Percentiles rank a stretch among this genome's conserved stretches.
phyloP scores from a whole-genome alignment of 78 protist species.

The Dictyostelium brefeldianum region DNA sequence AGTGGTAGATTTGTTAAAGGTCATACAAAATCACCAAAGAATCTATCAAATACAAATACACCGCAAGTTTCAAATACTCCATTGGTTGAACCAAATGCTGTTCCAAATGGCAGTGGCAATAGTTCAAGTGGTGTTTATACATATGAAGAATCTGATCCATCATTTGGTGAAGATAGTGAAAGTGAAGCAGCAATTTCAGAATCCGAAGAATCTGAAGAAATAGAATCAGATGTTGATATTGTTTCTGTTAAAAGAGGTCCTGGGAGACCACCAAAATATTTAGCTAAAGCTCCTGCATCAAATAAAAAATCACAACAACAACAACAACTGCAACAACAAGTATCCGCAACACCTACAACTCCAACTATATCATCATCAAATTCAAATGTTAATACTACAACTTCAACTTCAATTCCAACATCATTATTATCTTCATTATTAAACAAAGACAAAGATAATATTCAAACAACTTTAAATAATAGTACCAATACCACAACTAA shows the following conservation, averaged over 20 bases:
- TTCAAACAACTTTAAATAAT: no score
- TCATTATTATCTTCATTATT: not conserved
- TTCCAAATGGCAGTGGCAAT: not conserved
- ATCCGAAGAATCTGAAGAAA: not conserved
- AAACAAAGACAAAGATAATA: not conserved
- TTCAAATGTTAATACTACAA: not conserved
- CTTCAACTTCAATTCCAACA: not conserved
- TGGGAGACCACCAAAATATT: slow-evolving; percentile 58
- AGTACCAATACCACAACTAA: not conserved
- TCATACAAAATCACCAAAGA: not conserved
- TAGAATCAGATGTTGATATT: not conserved
- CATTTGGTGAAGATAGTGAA: not conserved
- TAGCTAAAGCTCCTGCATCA: not conserved
- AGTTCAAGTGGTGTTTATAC: not conserved
- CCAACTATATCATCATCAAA: not conserved
- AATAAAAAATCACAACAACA: not conserved
- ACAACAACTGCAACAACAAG: not conserved
- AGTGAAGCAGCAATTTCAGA: not conserved
- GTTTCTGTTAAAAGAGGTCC: slow-evolving; percentile 31
- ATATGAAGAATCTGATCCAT: not conserved
- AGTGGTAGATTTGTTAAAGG: not conserved
- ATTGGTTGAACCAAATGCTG: not conserved
- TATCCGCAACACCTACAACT: not conserved
- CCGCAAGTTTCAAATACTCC: not conserved
- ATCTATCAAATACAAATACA: slow-evolving; percentile 10